These are phyloP conservation scores for Didymella exigua DNA, from an alignment of 2,329 filamentous ascomycete genomes.

Conservation along the genomic window DNA sequence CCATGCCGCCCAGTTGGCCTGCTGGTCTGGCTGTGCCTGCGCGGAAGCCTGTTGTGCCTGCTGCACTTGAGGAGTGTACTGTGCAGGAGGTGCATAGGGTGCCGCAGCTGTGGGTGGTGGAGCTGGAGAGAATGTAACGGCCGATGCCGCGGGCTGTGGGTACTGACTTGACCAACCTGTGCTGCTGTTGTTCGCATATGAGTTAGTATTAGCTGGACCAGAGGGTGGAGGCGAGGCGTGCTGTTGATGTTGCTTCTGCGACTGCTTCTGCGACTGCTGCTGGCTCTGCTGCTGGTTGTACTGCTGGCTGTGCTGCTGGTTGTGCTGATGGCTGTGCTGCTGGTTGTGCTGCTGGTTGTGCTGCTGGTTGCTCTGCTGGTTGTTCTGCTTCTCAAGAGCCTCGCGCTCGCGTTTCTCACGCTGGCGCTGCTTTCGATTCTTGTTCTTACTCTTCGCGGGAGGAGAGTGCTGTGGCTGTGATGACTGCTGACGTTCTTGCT, in stretches of 20 bases:
- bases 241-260: slow-evolving; percentile 13
- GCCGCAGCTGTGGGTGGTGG: slow-evolving; percentile 24
- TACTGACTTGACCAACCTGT: slow-evolving; percentile 29
- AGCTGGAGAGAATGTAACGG: slow-evolving; percentile 20
- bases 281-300: slow-evolving; percentile 17
- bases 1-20: slow-evolving; percentile 38
- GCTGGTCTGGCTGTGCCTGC: slow-evolving; percentile 20
- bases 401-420: slow-evolving; percentile 38
- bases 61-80: slow-evolving; percentile 17
- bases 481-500: slow-evolving; percentile 24
- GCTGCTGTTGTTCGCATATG: slow-evolving; percentile 30
- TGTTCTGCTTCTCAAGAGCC: slow-evolving; percentile 21
- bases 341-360: slow-evolving; percentile 11
- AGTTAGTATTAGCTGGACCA: slow-evolving; percentile 25
- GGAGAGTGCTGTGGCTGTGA: slow-evolving; percentile 30
- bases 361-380: slow-evolving; percentile 18
- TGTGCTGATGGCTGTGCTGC: too few relatives aligned
- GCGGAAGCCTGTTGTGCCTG: slow-evolving; percentile 20
- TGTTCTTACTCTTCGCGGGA: slow-evolving; percentile 34
- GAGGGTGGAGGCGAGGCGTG: slow-evolving; percentile 29
- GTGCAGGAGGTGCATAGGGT: slow-evolving; percentile 24
- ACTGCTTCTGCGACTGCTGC: slow-evolving; percentile 15
- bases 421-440: slow-evolving; percentile 38
- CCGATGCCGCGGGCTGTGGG: slow-evolving; percentile 27
- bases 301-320: slow-evolving; percentile 18